phyloP scores from a whole-genome alignment of 805 yeast species.

The Barnettozyma botsteinii region DNA sequence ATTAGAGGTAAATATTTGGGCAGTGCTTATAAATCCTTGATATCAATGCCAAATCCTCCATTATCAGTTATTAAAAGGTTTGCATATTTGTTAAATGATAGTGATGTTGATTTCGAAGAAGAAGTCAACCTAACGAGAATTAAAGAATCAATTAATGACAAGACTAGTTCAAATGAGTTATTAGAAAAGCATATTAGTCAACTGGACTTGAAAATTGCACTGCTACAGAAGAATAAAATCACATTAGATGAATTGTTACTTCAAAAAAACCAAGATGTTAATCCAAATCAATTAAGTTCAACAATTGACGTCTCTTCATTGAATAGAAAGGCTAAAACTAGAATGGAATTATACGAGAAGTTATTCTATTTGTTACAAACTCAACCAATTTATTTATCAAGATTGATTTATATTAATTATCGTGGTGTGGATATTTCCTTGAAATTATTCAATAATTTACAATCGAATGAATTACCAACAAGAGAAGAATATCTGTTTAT shows the following conservation, averaged over 20 bases:
- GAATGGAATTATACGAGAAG: slow-evolving; percentile 68
- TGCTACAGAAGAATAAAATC: slow-evolving; percentile 74
- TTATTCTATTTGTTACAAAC: slow-evolving; percentile 80
- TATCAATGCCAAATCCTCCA: slow-evolving; percentile 70
- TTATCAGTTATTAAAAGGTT: slow-evolving; percentile 70
- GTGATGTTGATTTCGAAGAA: slow-evolving; percentile 66
- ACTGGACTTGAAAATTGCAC: slow-evolving; percentile 69
- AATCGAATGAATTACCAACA: slow-evolving; percentile 24
- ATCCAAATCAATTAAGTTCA: not conserved
- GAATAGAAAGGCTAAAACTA: slow-evolving; percentile 34
- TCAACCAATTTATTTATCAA: slow-evolving; percentile 64
- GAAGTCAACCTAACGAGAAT: slow-evolving; percentile 63
- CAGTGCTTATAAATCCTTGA: slow-evolving; percentile 66
- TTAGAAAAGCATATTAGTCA: slow-evolving; percentile 71
- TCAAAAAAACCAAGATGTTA: slow-evolving; percentile 27
- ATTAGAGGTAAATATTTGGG: slow-evolving; percentile 65
- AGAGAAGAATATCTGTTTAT: slow-evolving; percentile 24
- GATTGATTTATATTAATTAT: slow-evolving; percentile 38
- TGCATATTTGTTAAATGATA: slow-evolving; percentile 67
- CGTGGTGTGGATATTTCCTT: slow-evolving; percentile 25
- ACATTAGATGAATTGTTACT: slow-evolving; percentile 61
- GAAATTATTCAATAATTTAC: slow-evolving; percentile 22
- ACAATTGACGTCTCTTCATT: slow-evolving; percentile 25
- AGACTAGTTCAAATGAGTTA: slow-evolving; percentile 62
- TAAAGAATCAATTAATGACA: slow-evolving; percentile 64